Evolutionary conservation across 2,329 filamentous ascomycete genomes (phyloP).

Genomic region (Aschersonia sp.): DNA sequence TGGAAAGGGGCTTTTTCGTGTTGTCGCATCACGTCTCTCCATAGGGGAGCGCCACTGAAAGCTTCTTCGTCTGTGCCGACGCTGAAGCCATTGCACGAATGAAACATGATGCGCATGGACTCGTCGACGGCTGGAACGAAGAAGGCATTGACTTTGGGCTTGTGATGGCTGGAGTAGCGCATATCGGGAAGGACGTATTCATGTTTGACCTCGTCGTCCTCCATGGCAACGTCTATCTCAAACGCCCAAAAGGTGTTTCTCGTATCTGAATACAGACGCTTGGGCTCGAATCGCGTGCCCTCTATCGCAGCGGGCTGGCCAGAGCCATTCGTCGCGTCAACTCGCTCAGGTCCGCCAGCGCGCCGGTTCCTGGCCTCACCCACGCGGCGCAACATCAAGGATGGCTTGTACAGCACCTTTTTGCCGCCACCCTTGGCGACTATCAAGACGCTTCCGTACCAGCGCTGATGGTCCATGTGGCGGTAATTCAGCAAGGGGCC

Average conservation of each 20-base stretch:
- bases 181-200: conserved; percentile 61
- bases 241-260: conserved; percentile 89
- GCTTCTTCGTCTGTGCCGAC: conserved; percentile 72
- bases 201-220: conserved; percentile 56
- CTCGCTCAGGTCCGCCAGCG: conserved; percentile 11
- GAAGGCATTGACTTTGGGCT: conserved; percentile 53
- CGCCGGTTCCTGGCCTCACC: conserved; percentile 10
- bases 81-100: conserved; percentile 95
- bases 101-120: conserved; percentile 97
- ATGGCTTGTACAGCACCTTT: conserved; percentile 41
- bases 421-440: conserved; percentile 61
- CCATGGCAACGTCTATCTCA: conserved; percentile 64
- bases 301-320: conserved; percentile 14
- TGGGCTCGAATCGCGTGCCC: conserved; percentile 24
- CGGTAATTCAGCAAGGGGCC: conserved; percentile 70
- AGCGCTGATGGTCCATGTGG: conserved; percentile 55
- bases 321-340: conserved; percentile 12
- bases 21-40: conserved; percentile 80
- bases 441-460: conserved; percentile 77
- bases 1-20: conserved; percentile 78
- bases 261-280: conserved; percentile 49
- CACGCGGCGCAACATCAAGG: conserved; percentile 37
- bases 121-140: conserved; percentile 72
- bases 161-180: conserved; percentile 41
- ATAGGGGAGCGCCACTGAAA: conserved; percentile 83